Evolutionary conservation across 441 rosid genomes (phyloP), one percentile per base, ranked within the genome.

Genomic region (Populus trichocarpa): DNA sequence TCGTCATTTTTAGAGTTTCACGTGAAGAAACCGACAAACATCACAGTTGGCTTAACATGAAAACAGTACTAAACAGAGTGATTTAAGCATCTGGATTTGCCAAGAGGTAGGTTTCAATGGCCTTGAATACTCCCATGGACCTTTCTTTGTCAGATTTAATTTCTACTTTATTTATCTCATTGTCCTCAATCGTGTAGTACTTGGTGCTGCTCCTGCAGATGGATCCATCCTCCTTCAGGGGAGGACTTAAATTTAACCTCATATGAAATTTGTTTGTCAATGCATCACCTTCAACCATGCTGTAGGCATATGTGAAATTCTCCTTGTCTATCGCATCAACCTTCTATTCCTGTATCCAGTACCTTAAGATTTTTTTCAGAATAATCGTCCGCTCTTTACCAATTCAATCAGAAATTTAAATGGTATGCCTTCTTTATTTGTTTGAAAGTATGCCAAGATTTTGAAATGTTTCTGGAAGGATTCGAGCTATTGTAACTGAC

Each of bases 51-150:
- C 38, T 6, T 35, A 35, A 35, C 38, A 35, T 35, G 38, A 35
- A 35, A 35, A 35, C 38, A 35, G 8, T 5, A 1, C 38, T 7
- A 35, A 35, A 35, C 38, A 35, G 38, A 35, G 9, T 35, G 38
- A 76, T 79, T 68, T 68, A 76, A 25, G 79, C 75, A 59, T 69
- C 66, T 46, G 81, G 88, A n/a, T 84, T 84, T 74, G 81, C 82
- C 57, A 63, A 40, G 53, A 82, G 82, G 50, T 81, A 79, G 73
- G 79, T 83, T 78, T 84, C 86, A 16, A 84, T 69, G 18, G 79
- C 86, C 74, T 87, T 85, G 85, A 76, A 80, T 46, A 87, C 8
- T 8, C 72, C 85, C 22, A 50, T 1, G 11, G 84, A 79, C 78
- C 75, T 82, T 35, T 77, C 81, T 67, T 77, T 80, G 4, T 85